Evolutionary conservation across 345 rosid genomes (phyloP).

Genomic region (Corymbia maculata): DNA sequence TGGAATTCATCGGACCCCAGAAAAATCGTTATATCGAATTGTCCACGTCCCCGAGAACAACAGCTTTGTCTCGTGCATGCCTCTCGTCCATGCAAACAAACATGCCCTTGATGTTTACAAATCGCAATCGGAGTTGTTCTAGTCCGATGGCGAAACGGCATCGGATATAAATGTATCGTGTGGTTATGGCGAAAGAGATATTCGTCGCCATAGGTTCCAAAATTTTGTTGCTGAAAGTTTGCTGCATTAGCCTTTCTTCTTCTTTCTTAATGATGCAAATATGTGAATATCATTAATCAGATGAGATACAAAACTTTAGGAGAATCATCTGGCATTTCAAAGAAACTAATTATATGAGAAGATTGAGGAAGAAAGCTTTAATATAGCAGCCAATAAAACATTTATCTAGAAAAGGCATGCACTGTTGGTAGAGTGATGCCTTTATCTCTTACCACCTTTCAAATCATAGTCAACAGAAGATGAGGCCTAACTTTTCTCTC

Average conservation of each 20-base stretch:
- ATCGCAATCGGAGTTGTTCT: neutral
- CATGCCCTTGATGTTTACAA: neutral
- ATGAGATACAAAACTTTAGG: neutral
- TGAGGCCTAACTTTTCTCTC: too few relatives aligned
- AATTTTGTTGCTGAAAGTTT: too few relatives aligned
- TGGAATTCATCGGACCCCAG: neutral
- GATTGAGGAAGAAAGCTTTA: neutral
- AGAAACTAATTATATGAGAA: neutral
- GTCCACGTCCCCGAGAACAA: neutral
- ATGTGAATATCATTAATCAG: neutral
- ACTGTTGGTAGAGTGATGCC: neutral
- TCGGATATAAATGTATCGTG: neutral
- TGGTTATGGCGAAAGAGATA: neutral
- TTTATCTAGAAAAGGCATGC: neutral
- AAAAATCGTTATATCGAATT: neutral
- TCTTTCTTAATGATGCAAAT: neutral
- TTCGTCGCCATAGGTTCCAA: neutral
- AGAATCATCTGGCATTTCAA: too few relatives aligned
- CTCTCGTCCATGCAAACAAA: neutral
- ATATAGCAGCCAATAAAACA: neutral
- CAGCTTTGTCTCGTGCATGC: neutral
- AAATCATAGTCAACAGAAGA: too few relatives aligned
- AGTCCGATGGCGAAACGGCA: neutral
- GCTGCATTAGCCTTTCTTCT: neutral
- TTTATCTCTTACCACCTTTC: neutral